Evolutionary conservation across 2,329 filamentous ascomycete species (phyloP).

Genomic region (Monosporascus sp.): DNA sequence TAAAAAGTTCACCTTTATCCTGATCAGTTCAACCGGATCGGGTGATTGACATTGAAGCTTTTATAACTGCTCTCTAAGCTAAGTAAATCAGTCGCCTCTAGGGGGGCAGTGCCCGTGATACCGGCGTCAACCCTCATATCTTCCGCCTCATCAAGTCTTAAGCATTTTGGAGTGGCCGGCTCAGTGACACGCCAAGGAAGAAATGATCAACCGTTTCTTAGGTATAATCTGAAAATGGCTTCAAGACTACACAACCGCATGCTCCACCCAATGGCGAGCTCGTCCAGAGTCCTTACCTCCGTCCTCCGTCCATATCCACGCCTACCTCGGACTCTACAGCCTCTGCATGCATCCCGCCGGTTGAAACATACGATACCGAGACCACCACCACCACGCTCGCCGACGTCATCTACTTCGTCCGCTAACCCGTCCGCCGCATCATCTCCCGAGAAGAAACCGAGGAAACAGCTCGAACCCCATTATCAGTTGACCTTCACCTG

Average conservation of each 20-base stretch:
- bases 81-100: no score
- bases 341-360: slow-evolving; percentile 12
- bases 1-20: no score
- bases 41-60: no score
- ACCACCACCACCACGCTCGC: slow-evolving; percentile 12
- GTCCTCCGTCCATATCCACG: slow-evolving; percentile 12
- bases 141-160: background rate
- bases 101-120: background rate
- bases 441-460: slow-evolving; percentile 20
- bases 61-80: no score
- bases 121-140: background rate
- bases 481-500: slow-evolving; percentile 94
- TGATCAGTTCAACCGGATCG: no score
- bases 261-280: background rate
- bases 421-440: background rate
- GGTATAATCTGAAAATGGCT: slow-evolving; percentile 14
- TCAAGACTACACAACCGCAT: slow-evolving; percentile 5
- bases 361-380: slow-evolving; percentile 24
- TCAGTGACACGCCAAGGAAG: no score
- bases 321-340: slow-evolving; percentile 19
- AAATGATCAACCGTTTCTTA: background rate
- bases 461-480: slow-evolving; percentile 48
- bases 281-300: slow-evolving; percentile 6
- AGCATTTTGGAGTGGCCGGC: no score
- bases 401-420: slow-evolving; percentile 1